Evolutionary conservation across 2,329 filamentous ascomycete species (phyloP), one percentile per base, ranked within the genome.

Genomic region (Aspergillus costaricaensis): DNA sequence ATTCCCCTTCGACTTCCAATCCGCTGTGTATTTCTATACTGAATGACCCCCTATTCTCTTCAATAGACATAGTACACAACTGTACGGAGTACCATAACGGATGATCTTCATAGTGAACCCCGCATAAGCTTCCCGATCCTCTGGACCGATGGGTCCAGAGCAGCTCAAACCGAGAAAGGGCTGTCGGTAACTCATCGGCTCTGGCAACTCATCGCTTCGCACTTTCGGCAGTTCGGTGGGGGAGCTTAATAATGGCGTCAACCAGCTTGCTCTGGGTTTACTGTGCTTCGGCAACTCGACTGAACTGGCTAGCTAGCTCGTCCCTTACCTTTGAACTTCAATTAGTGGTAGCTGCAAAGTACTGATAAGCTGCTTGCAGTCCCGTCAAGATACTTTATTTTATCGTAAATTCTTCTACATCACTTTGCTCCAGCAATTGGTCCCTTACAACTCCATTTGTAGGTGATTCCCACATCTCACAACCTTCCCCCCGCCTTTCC

Each of bases 171-270:
- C 59, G 49, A 59, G 52, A 30, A 19, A 36, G 19, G 25, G 5
- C 19, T 5, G 41, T 61, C 64, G 65, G 65, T 54, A 64, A 65
- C 47, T 58, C 55, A 55, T 67, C 65, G 65, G 64, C 53, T 66
- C 51, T 48, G 19, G 32, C 17, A 19, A 38, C 32, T 43, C 38
- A 49, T 66, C 65, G 65, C 65, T 66, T 67, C 62, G 57, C 36
- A 58, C 7, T 55, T 59, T 67, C 65, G 65, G 65, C 65, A 67
- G 59, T 66, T 65, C 50, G 17, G 48, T 55, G 23, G 38, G 38
- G 39, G 32, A 59, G 51, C 48, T 57, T 30, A 53, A 58, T 41
- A 48, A 53, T 19, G 25, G 30, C 0, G 25, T n/a, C 25, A 50
- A 43, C 39, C n/a, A 43, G 17, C 19, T 44, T 2, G 41, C 41